Conservation (phyloP, 345 rosid genomes). For the Bruguiera parviflora region DNA sequence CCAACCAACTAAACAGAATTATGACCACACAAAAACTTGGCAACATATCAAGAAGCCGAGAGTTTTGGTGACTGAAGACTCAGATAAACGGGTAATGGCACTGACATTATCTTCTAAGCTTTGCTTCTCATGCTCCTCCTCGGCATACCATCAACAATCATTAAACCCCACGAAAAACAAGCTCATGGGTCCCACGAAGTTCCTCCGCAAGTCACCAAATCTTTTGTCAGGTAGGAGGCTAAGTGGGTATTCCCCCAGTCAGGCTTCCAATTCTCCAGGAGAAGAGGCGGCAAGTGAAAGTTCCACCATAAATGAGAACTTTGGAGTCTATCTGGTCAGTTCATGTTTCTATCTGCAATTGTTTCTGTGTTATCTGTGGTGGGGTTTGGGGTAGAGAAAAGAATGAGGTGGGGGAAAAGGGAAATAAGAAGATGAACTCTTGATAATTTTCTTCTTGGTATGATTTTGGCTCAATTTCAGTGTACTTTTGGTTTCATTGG, state of each 20-base stretch:
- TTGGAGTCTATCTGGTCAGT: constrained; percentile 1
- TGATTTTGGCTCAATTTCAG: no score
- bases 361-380: no score
- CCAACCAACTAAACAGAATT: no score
- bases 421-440: no score
- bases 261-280: constrained; percentile 5
- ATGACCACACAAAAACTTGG: no score
- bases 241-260: background rate
- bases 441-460: no score
- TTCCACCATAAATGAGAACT: background rate
- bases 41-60: no score
- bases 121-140: background rate
- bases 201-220: background rate
- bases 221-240: background rate
- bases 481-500: no score
- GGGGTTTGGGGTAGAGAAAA: no score
- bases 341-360: background rate
- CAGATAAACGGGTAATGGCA: constrained; percentile 6
- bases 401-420: no score
- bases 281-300: constrained; percentile 6
- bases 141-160: background rate
- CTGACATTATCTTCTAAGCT: background rate
- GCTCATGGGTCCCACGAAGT: constrained; percentile 1
- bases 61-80: background rate
- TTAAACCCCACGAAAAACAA: constrained; percentile 7